Base-by-base conservation (phyloP, 2,329 filamentous ascomycete species). In the Alternaria arbusti region DNA sequence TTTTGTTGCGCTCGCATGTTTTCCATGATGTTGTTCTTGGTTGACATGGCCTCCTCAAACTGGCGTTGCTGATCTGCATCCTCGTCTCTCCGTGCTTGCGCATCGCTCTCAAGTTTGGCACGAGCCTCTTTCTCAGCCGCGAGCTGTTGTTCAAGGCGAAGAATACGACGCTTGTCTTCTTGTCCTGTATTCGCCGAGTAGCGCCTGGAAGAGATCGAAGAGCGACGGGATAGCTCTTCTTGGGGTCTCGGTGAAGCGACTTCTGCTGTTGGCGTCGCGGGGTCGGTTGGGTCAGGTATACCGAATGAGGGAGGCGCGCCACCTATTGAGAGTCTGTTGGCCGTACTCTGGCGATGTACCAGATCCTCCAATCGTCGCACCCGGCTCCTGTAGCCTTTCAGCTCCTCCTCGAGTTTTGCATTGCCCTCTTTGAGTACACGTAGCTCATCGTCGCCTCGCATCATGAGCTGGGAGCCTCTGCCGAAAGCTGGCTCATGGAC, bases 1-100 rank as follows among this genome's bases (percentile, higher is more conserved):
- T 89, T 89, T 79, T 97, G 93, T 68, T 96, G 88, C 12, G 94
- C 91, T 75, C 98, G 94, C 83, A 99, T 93, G 74, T 99, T 99
- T 68, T 93, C 91, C 81, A 99, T 89, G 10, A 99, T 87, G 78
- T 98, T 96, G 71, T 92, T 91, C 79, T 99, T 99, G 1, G 92
- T 97, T 3, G 93, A 94, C 71, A 96, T 93, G 6, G 89, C 92
- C 78, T 98, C 95, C 67, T 96, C 89, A 65, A 97, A 87, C 72
- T 90, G 90, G 73, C 84, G 87, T 82, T 86, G 90, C 74, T 87
- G 87, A 71, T 88, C 86, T 70, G 83, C 86, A 75, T 87, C 88
- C 69, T 85, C 86, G 28, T 78, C 74, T 68, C 78, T 83, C 55
- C 86, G 86, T 3, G 83, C 81, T 57, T 86, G 84, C 4, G 91